phyloP scores from a whole-genome alignment of 768 basidiomycete species.

The Filobasidium wieringae region DNA sequence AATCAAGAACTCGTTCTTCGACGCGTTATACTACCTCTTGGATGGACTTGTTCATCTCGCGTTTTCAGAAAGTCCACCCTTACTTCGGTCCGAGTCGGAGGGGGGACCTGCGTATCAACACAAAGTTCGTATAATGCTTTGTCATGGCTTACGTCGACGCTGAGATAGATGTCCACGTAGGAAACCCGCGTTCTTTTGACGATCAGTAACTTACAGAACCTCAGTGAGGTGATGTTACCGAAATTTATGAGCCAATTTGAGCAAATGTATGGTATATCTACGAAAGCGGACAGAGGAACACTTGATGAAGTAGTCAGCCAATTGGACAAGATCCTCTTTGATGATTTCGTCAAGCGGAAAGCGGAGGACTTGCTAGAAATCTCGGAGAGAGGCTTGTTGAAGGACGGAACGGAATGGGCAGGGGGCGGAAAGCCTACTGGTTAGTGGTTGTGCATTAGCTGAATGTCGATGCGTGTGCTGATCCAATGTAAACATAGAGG shows the following conservation, averaged over 20 bases:
- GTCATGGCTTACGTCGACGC: too few relatives aligned
- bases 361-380: slow-evolving; percentile 55
- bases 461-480: not conserved
- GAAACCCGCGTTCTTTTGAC: slow-evolving; percentile 77
- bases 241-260: slow-evolving; percentile 71
- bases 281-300: slow-evolving; percentile 63
- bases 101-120: not conserved
- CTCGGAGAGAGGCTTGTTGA: slow-evolving; percentile 66
- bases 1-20: slow-evolving; percentile 73
- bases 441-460: slow-evolving; percentile 35
- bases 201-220: slow-evolving; percentile 71
- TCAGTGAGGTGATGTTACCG: slow-evolving; percentile 60
- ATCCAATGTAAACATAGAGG: slow-evolving; percentile 48
- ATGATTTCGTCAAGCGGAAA: slow-evolving; percentile 74
- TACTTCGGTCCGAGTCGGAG: not conserved
- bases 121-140: too few relatives aligned
- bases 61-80: slow-evolving; percentile 40
- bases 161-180: slow-evolving; percentile 42
- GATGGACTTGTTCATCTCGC: slow-evolving; percentile 75
- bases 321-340: slow-evolving; percentile 79
- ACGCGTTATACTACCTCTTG: slow-evolving; percentile 69
- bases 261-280: slow-evolving; percentile 56
- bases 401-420: slow-evolving; percentile 72
- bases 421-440: slow-evolving; percentile 86
- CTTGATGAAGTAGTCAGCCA: slow-evolving; percentile 65